Evolutionary conservation across 495 filamentous ascomycete species (phyloP).

Genomic region (Penicilliopsis zonata): DNA sequence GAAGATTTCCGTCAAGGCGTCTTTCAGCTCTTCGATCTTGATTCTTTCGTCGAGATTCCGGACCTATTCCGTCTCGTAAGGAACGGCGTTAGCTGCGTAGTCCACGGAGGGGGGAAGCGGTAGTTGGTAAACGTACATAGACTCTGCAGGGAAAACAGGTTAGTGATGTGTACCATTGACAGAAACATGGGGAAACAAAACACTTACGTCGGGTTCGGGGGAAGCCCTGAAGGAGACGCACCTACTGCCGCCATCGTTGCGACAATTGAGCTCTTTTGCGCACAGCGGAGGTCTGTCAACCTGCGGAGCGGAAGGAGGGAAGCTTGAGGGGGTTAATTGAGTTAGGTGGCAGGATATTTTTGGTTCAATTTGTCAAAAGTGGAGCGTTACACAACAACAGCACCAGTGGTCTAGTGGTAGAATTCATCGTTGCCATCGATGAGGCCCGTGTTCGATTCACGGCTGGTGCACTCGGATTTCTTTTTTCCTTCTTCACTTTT

Average conservation of each 20-base stretch:
- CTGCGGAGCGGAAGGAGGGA: no score
- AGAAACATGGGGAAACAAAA: no score
- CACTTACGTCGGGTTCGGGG: conserved; percentile 40
- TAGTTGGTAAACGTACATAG: conserved; percentile 30
- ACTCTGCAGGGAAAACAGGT: conserved; percentile 25
- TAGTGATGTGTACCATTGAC: no score
- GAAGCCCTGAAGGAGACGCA: conserved; percentile 13
- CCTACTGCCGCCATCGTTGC: conserved; percentile 28
- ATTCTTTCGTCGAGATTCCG: conserved; percentile 90
- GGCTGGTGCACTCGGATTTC: conserved; percentile 36
- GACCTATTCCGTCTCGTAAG: conserved; percentile 37
- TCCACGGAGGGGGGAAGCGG: conserved; percentile 7
- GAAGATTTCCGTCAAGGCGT: conserved; percentile 68
- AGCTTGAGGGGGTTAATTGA: not conserved
- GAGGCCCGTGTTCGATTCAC: conserved; percentile 49
- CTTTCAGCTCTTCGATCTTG: conserved; percentile 67
- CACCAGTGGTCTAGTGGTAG: conserved; percentile 49
- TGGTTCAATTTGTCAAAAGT: not conserved
- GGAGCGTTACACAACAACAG: conserved; percentile 6
- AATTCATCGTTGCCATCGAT: conserved; percentile 50
- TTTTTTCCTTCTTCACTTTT: conserved; percentile 9
- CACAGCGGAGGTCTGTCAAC: not conserved
- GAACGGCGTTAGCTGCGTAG: conserved; percentile 7
- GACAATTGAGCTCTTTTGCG: conserved; percentile 7
- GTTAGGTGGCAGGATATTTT: not conserved